Conservation (phyloP, 345 rosid species). For the Gossypium bickii region DNA sequence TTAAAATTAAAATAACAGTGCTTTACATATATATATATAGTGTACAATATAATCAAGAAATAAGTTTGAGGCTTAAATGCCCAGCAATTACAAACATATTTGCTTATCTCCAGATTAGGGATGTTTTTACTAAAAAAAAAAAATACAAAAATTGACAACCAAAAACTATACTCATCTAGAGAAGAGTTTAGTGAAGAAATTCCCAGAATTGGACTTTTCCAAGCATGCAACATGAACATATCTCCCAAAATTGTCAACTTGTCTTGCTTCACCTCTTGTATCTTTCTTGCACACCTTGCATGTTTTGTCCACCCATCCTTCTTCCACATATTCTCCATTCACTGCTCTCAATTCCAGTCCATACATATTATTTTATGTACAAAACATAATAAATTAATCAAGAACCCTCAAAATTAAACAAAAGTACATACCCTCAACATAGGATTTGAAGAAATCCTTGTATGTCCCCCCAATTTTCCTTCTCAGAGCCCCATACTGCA, state of each 20-base stretch:
- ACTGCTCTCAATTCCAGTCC: slow-evolving; percentile 29
- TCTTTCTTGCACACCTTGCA: slow-evolving; percentile 91
- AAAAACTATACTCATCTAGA: slow-evolving; percentile 22
- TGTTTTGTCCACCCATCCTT: slow-evolving; percentile 88
- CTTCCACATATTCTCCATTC: slow-evolving; percentile 62
- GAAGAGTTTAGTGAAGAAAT: slow-evolving; percentile 71
- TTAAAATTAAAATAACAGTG: too few relatives aligned
- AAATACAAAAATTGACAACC: neutral
- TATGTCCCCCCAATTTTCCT: slow-evolving; percentile 84
- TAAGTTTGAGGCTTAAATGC: too few relatives aligned
- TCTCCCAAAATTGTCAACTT: slow-evolving; percentile 75
- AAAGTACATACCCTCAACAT: slow-evolving; percentile 54
- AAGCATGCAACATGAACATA: slow-evolving; percentile 67
- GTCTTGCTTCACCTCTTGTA: slow-evolving; percentile 66
- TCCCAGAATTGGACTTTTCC: slow-evolving; percentile 60
- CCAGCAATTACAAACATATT: neutral
- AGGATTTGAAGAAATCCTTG: slow-evolving; percentile 91
- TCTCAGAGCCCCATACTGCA: slow-evolving; percentile 82
- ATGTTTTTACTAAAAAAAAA: neutral
- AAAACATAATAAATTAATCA: neutral
- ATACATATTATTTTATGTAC: neutral
- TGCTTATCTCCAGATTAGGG: neutral
- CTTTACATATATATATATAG: too few relatives aligned
- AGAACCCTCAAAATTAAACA: too few relatives aligned
- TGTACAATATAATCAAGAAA: too few relatives aligned